These are phyloP conservation scores for Monosporozyma siamensis DNA, from an alignment of 805 yeast genomes.

Conservation along the genomic window DNA sequence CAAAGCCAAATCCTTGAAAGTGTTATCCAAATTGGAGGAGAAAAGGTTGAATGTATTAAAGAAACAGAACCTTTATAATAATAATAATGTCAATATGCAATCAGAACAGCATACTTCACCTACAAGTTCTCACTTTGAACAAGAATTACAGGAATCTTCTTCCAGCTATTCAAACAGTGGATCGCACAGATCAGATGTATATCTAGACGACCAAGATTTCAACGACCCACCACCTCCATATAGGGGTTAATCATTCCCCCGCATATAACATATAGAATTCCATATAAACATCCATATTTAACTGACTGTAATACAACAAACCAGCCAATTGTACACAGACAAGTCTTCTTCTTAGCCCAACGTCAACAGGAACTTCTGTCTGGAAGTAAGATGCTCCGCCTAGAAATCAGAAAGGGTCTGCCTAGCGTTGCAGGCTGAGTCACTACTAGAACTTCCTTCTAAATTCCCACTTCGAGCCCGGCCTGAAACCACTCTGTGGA, in stretches of 20 bases:
- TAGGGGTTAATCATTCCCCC: not conserved
- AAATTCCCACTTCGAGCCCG: too few species aligned
- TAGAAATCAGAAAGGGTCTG: too few species aligned
- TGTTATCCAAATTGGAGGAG: not conserved
- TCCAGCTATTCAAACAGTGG: not conserved
- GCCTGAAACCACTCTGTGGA: too few species aligned
- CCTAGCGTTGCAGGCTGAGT: too few species aligned
- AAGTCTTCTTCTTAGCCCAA: too few species aligned
- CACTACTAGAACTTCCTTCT: too few species aligned
- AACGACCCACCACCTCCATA: constrained; percentile 1
- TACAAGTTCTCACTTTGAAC: too few species aligned
- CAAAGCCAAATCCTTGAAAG: not conserved
- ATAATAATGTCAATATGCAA: not conserved
- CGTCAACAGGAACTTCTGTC: too few species aligned
- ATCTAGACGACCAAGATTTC: not conserved
- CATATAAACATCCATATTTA: too few species aligned
- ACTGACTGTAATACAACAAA: not conserved
- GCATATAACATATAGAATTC: not conserved
- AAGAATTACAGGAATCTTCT: too few species aligned
- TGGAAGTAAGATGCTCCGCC: too few species aligned
- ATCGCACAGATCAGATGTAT: not conserved
- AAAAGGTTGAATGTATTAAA: not conserved
- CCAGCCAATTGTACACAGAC: not conserved
- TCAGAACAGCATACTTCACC: not conserved
- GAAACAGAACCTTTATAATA: not conserved